These are phyloP conservation scores for Stachybotrys chlorohalonatus DNA, from an alignment of 2,329 filamentous ascomycete genomes.

Conservation along the genomic window DNA sequence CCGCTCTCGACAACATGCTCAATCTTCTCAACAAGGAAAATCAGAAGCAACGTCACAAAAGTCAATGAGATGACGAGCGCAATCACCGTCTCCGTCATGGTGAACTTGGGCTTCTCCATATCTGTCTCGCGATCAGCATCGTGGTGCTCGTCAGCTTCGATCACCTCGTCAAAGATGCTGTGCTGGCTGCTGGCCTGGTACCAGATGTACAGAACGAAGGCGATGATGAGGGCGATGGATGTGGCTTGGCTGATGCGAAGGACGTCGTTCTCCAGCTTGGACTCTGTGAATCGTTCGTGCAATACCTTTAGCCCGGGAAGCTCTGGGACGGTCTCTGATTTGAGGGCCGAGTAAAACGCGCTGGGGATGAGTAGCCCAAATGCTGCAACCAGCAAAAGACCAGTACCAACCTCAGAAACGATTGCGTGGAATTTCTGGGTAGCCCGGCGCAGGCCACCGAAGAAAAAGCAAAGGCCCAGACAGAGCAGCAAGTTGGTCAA, in stretches of 20 bases:
- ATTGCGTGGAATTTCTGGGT: constrained; percentile 55
- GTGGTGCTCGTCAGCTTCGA: constrained; percentile 33
- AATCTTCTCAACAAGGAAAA: constrained; percentile 60
- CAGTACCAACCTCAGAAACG: constrained; percentile 59
- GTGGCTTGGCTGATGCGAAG: constrained; percentile 54
- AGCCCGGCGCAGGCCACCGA: constrained; percentile 50
- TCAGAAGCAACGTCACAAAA: constrained; percentile 54
- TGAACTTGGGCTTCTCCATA: constrained; percentile 52
- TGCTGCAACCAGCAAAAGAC: constrained; percentile 52
- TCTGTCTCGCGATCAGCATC: constrained; percentile 51
- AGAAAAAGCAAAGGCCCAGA: constrained; percentile 57
- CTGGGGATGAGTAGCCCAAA: constrained; percentile 25
- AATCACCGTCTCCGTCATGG: constrained; percentile 53
- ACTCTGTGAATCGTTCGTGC: constrained; percentile 19
- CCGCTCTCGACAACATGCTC: constrained; percentile 32
- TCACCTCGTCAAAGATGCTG: constrained; percentile 51
- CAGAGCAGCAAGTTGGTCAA: constrained; percentile 60
- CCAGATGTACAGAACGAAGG: constrained; percentile 46
- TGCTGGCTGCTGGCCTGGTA: constrained; percentile 60
- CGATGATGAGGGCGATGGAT: constrained; percentile 50
- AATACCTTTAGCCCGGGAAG: constrained; percentile 10
- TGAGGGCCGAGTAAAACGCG: constrained; percentile 25
- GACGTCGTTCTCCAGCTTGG: constrained; percentile 34
- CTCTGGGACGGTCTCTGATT: constrained; percentile 14
- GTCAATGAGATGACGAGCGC: constrained; percentile 47